A percentile compares a stretch with the other conserved stretches of the same genome.
Conservation (phyloP, 2,329 filamentous ascomycete species). For the Arachnomyces sp. region DNA sequence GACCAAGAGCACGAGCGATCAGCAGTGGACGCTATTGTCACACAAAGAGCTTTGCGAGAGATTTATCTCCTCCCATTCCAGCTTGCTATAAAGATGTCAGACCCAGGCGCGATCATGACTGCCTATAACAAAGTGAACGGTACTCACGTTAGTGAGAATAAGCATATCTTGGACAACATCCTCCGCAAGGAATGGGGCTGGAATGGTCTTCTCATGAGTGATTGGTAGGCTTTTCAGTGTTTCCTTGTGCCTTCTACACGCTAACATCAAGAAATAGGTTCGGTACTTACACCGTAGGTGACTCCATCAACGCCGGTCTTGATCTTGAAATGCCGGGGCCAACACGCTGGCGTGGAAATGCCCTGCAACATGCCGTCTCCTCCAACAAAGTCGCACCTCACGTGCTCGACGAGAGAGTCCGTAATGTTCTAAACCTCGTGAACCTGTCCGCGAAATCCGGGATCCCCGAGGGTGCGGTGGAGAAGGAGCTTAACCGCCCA, state of each 20-base stretch:
- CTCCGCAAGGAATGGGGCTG: constrained; percentile 40
- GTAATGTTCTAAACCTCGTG: constrained; percentile 51
- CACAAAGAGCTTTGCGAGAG: constrained; percentile 50
- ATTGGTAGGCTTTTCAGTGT: constrained; percentile 28
- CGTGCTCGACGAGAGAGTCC: constrained; percentile 50
- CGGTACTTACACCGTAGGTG: constrained; percentile 38
- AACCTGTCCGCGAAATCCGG: constrained; percentile 48
- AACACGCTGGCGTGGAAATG: constrained; percentile 33
- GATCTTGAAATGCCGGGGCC: constrained; percentile 43
- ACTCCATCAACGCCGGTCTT: constrained; percentile 37
- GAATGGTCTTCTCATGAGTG: constrained; percentile 40
- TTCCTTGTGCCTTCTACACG: not conserved
- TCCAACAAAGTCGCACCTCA: constrained; percentile 50
- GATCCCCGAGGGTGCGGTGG: constrained; percentile 47
- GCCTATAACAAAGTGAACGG: constrained; percentile 52
- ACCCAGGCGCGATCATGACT: constrained; percentile 50
- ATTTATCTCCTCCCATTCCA: constrained; percentile 58
- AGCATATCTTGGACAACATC: constrained; percentile 34
- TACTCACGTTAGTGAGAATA: constrained; percentile 36
- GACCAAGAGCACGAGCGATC: constrained; percentile 40
- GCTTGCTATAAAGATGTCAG: constrained; percentile 49
- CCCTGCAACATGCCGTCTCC: constrained; percentile 38
- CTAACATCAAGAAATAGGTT: constrained; percentile 23
- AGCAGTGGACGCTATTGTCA: constrained; percentile 35
- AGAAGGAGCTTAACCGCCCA: constrained; percentile 49